These are phyloP conservation scores for Cryptococcus sp. DNA, from an alignment of 1,284 basidiomycete species.

Conservation along the genomic window DNA sequence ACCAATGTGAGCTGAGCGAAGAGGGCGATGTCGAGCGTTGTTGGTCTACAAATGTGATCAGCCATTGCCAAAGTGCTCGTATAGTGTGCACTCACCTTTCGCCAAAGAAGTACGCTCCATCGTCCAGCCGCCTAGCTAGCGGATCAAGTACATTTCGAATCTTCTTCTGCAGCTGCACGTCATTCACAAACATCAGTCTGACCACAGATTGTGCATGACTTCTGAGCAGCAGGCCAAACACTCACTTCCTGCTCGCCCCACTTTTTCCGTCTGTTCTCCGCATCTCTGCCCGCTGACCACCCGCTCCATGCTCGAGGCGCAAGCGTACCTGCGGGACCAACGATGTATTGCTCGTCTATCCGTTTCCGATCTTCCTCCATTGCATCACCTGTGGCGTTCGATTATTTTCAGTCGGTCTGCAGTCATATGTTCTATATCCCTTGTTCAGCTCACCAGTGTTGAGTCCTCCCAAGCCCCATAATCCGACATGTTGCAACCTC, in stretches of 20 bases:
- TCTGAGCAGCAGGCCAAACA: not conserved
- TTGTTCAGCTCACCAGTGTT: conserved; percentile 23
- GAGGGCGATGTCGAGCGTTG: conserved; percentile 47
- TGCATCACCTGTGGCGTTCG: conserved; percentile 23
- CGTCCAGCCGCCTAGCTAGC: conserved; percentile 33
- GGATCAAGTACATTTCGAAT: conserved; percentile 34
- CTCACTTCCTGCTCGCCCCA: conserved; percentile 45
- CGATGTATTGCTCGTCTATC: conserved; percentile 34
- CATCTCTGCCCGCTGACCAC: conserved; percentile 36
- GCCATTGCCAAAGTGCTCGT: not conserved
- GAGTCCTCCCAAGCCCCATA: conserved; percentile 47
- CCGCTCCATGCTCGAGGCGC: conserved; percentile 40
- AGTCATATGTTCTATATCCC: not conserved
- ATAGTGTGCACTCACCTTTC: conserved; percentile 22
- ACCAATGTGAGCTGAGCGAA: conserved; percentile 51
- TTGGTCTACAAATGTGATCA: conserved; percentile 30
- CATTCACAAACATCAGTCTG: not conserved
- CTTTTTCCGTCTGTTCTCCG: conserved; percentile 32
- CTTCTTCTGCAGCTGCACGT: conserved; percentile 20
- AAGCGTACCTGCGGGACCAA: conserved; percentile 42
- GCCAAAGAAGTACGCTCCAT: conserved; percentile 33
- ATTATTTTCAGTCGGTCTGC: not conserved
- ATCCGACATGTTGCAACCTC: conserved; percentile 39
- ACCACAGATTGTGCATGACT: not conserved
- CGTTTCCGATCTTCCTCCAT: conserved; percentile 34